Evolutionary conservation across 1,284 basidiomycete genomes (phyloP).

Genomic region (Kalmanozyma brasiliensis): DNA sequence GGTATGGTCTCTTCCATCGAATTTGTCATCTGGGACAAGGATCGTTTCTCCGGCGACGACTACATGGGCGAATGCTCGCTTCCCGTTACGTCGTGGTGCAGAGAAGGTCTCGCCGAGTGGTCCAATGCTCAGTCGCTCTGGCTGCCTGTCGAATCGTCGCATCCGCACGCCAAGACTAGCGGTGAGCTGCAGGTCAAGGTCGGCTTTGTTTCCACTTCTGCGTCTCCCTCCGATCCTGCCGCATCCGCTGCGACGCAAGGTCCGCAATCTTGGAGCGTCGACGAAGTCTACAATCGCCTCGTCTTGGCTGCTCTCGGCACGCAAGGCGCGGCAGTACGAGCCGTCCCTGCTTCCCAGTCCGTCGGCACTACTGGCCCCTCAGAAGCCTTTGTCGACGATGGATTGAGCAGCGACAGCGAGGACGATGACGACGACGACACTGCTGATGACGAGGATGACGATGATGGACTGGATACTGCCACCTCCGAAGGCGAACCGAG

Average conservation of each 20-base stretch:
- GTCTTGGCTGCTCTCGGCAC: conserved; percentile 36
- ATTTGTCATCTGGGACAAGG: conserved; percentile 92
- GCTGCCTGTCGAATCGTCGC: conserved; percentile 53
- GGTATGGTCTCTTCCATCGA: conserved; percentile 72
- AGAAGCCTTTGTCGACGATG: conserved; percentile 59
- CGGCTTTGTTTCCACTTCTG: conserved; percentile 43
- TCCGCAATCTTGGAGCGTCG: conserved; percentile 28
- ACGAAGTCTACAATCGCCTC: conserved; percentile 48
- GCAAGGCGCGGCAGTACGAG: conserved; percentile 45
- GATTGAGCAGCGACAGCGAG: conserved; percentile 46
- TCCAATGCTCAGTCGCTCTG: conserved; percentile 41
- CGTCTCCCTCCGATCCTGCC: background rate
- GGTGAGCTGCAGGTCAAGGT: conserved; percentile 58
- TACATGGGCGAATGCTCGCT: conserved; percentile 89
- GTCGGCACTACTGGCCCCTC: conserved; percentile 53
- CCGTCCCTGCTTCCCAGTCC: conserved; percentile 57
- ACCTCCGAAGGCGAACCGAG: conserved; percentile 32
- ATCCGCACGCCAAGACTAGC: conserved; percentile 41
- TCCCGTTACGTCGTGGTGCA: conserved; percentile 83
- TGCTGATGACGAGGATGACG: conserved; percentile 27
- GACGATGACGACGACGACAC: conserved; percentile 40
- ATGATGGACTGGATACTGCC: conserved; percentile 18
- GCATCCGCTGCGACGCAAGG: background rate
- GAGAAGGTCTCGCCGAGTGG: conserved; percentile 43
- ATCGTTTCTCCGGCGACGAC: conserved; percentile 77